phyloP scores from a whole-genome alignment of 2,329 filamentous ascomycete genomes.

The Aspergillus sp. region DNA sequence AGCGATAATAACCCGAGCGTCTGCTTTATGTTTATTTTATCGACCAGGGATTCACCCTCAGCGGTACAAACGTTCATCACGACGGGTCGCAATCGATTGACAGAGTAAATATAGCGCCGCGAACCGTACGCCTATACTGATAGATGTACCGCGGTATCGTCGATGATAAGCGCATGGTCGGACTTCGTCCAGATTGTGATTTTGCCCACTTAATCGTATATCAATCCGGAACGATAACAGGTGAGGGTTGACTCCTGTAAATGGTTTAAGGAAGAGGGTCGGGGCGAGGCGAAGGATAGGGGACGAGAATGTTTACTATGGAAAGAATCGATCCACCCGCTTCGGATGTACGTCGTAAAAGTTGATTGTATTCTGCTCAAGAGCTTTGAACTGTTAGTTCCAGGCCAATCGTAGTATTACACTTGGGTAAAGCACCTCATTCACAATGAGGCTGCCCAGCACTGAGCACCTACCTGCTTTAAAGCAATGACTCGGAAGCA shows the following conservation, averaged over 20 bases:
- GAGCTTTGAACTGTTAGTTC: not conserved
- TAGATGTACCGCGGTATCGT: slow-evolving; percentile 26
- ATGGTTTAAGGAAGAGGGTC: not conserved
- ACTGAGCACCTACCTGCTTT: slow-evolving; percentile 6
- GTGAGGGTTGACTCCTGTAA: not conserved
- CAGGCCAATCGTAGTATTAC: not conserved
- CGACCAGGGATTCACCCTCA: not conserved
- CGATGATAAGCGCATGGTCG: slow-evolving; percentile 35
- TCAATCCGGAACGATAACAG: not conserved
- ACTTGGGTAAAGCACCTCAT: not conserved
- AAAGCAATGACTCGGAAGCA: not conserved
- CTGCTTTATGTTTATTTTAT: slow-evolving; percentile 1
- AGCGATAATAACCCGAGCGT: not conserved
- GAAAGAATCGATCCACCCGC: slow-evolving; percentile 2
- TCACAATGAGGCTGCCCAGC: not conserved
- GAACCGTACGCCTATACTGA: slow-evolving; percentile 26
- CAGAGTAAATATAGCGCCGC: slow-evolving; percentile 12
- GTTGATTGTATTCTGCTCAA: not conserved
- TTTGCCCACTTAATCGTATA: not conserved
- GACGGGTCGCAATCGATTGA: slow-evolving; percentile 13
- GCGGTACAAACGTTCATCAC: slow-evolving; percentile 23
- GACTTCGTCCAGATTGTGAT: slow-evolving; percentile 17
- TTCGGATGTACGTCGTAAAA: not conserved
- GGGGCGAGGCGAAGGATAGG: not conserved
- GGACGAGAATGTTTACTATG: not conserved